Evolutionary conservation across 2,329 filamentous ascomycete species (phyloP), one percentile per base, ranked within the genome.

Genomic region (Cladosporium austrohemisphaericum): DNA sequence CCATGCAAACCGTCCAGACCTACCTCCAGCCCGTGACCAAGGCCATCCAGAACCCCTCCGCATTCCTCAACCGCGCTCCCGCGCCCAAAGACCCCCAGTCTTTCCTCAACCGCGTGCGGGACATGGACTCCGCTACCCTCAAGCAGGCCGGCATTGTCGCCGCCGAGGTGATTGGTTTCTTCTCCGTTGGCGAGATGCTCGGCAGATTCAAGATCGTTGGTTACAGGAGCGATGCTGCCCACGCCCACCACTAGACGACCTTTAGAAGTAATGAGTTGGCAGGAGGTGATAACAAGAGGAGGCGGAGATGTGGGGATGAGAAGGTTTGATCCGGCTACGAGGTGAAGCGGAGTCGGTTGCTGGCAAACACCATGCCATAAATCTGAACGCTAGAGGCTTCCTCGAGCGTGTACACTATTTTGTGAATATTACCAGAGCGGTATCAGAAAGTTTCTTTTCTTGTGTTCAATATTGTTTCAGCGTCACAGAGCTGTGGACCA

Each of bases 141-240:
- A 79, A 80, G 49, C 73, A 85, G 47, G 85, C 79, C 53, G 88
- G 86, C 61, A 86, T 98, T 52, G 76, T 96, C 55, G 73, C 78
- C 40, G 91, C 91, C 50, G 92, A 98, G 76, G 80, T 89, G 43
- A 74, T 98, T 59, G 93, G 93, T 54, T 98, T 98, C 81, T 98
- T 97, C 80, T 94, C 91, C 54, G 82, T 97, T 49, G 93, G 93
- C 58, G 91, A 97, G 80, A 97, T 98, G 71, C 84, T 98, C 64
- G 93, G 93, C 64, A 82, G 91, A 66, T 83, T 93, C 76, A 97
- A 98, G 86, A 71, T 98, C 61, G 79, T 98, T 62, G 93, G 93
- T 57, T 98, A 98, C 80, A 64, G 72, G 60, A 60, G 57, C 50
- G 55, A 52, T 37, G 56, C 50, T 25, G 57, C 53, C 25, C 58